These are phyloP conservation scores for Neurospora sp. DNA, from an alignment of 495 filamentous ascomycete genomes.

Conservation along the genomic window DNA sequence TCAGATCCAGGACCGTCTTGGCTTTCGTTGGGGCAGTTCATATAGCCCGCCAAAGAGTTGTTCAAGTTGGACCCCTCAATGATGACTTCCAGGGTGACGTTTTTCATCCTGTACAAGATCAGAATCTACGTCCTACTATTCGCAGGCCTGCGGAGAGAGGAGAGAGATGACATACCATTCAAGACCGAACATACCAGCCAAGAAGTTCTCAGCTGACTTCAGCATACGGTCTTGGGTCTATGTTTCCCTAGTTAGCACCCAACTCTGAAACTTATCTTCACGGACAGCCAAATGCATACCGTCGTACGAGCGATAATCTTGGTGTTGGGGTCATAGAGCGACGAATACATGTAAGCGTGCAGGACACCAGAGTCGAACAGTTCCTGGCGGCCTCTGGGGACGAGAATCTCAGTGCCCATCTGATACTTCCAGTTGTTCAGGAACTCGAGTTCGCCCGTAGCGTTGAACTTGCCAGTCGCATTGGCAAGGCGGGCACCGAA, in stretches of 20 bases:
- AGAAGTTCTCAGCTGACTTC: constrained; percentile 63
- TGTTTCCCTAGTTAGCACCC: constrained; percentile 33
- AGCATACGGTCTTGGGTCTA: constrained; percentile 60
- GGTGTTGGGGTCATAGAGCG: constrained; percentile 48
- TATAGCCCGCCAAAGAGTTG: constrained; percentile 52
- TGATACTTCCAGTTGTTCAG: constrained; percentile 60
- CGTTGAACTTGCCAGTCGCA: constrained; percentile 41
- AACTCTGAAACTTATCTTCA: constrained; percentile 14
- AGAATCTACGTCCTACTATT: constrained; percentile 31
- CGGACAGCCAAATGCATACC: constrained; percentile 53
- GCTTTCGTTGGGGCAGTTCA: constrained; percentile 49
- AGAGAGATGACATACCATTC: constrained; percentile 29
- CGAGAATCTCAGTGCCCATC: constrained; percentile 59
- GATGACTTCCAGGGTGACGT: constrained; percentile 53
- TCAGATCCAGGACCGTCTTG: constrained; percentile 36
- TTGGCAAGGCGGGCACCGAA: constrained; percentile 49
- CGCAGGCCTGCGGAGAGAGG: background rate
- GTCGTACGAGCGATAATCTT: constrained; percentile 55
- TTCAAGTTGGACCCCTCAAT: constrained; percentile 54
- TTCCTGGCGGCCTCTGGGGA: constrained; percentile 52
- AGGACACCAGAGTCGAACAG: constrained; percentile 60
- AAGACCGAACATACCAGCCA: constrained; percentile 59
- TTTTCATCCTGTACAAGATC: constrained; percentile 27
- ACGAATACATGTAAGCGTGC: constrained; percentile 52
- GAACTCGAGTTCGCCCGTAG: constrained; percentile 45